phyloP scores from a whole-genome alignment of 768 basidiomycete genomes.

The Podaxis sp. region DNA sequence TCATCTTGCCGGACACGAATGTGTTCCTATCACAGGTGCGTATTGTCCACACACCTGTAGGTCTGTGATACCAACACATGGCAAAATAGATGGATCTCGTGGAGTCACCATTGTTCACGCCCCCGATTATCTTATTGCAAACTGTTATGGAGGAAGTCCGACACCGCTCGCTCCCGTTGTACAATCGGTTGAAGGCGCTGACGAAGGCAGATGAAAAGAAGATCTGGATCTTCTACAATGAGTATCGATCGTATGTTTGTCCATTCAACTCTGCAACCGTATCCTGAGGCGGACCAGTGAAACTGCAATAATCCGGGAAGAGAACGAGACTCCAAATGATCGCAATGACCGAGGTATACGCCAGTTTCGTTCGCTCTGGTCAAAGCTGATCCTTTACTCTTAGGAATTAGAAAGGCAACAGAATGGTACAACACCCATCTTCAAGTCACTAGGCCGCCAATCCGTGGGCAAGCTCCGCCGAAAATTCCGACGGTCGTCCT shows the following conservation, averaged over 20 bases:
- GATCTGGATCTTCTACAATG: conserved; percentile 87
- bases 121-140: conserved; percentile 88
- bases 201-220: conserved; percentile 82
- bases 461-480: conserved; percentile 45
- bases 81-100: conserved; percentile 85
- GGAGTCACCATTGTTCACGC: conserved; percentile 68
- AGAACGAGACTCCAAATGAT: conserved; percentile 87
- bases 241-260: conserved; percentile 69
- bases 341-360: conserved; percentile 87
- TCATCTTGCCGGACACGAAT: conserved; percentile 91
- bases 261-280: background rate
- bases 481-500: conserved; percentile 66
- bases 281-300: conserved; percentile 43
- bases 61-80: conserved; percentile 3
- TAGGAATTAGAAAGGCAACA: conserved; percentile 86
- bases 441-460: conserved; percentile 43
- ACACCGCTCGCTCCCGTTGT: conserved; percentile 88
- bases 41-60: conserved; percentile 5
- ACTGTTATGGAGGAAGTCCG: conserved; percentile 97
- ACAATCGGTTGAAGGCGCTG: conserved; percentile 87
- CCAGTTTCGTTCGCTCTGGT: background rate
- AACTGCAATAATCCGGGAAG: conserved; percentile 75
- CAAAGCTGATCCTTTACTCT: background rate
- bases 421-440: conserved; percentile 87
- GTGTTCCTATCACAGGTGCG: conserved; percentile 85